Base-by-base conservation (phyloP, 768 basidiomycete genomes). In the Lactifluus volemus region DNA sequence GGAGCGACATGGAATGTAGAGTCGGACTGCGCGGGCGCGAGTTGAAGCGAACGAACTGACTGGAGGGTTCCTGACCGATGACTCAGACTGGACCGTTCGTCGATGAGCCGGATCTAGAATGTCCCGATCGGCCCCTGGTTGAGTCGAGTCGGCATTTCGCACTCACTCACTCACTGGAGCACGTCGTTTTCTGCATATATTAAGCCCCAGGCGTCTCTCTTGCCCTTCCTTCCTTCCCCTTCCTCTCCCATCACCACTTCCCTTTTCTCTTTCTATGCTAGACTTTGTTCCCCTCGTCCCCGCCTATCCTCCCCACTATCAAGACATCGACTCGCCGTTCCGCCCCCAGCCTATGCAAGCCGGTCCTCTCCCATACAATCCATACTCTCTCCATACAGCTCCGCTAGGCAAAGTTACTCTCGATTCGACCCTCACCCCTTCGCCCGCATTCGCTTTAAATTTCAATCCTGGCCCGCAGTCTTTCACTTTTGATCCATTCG, bases 401-500 rank as follows among this genome's bases (percentile, higher is more conserved):
- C 21, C 57, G 0, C 15, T 44, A 10, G 56, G 38, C 11, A 56
- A 51, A 15, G 36, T 38, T 21, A 21, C 56, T 6, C 21, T 53
- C 61, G 58, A 58, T 7, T 34, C 51, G 2, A 56, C 47, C 6
- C 30, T 41, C 14, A 42, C 61, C 0, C 52, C 56, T 4, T 39
- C 57, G 0, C 41, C 51, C 1, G 15, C 61, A 19, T 58, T 42
- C 44, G 51, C 56, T 29, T 15, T 51, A 5, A 42, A 34, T 29
- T 19, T 52, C 7, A 44, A 30, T 38, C 55, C 58, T 21, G 49
- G 25, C 36, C 54, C 30, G 5, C 63, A 55, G 17, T 42, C 65
- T 9, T 65, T 66, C 53, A 60, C 49, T 39, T 66, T 66, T 21
- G 65, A 66, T 49, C 65, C 65, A 21, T 66, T 66, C 19, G 65